A percentile compares a stretch with the other conserved stretches of the same genome.
Evolutionary conservation across 192 early-diverging fungal species (phyloP).

Genomic region (Linnemannia hyalina): DNA sequence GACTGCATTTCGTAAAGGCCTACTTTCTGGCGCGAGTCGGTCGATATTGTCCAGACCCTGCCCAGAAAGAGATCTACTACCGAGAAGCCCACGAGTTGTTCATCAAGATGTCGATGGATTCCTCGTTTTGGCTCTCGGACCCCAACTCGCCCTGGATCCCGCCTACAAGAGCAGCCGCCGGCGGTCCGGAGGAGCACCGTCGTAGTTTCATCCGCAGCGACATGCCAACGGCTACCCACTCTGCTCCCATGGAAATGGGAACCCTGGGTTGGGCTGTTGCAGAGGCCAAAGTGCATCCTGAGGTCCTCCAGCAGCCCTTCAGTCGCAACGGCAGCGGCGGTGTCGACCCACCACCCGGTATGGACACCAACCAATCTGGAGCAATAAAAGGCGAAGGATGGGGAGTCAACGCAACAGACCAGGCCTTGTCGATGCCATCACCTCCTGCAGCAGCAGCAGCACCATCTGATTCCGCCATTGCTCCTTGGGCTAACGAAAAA

Average conservation of each 20-base stretch:
- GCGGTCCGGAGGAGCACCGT: not conserved
- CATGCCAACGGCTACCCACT: constrained; percentile 3
- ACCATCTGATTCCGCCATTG: not conserved
- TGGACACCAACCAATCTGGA: not conserved
- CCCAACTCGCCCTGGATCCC: constrained; percentile 5
- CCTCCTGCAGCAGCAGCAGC: not conserved
- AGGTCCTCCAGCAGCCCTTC: not conserved
- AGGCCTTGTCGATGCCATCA: not conserved
- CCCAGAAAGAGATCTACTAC: constrained; percentile 15
- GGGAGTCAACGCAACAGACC: not conserved
- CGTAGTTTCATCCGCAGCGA: not conserved
- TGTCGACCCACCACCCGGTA: not conserved
- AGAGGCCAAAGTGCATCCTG: not conserved
- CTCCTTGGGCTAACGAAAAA: not conserved
- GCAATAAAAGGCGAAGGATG: not conserved
- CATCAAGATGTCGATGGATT: constrained; percentile 27
- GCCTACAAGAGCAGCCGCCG: not conserved
- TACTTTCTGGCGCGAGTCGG: constrained; percentile 59
- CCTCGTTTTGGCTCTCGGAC: constrained; percentile 25
- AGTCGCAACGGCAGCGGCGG: not conserved
- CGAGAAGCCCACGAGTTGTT: constrained; percentile 16
- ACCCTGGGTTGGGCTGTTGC: not conserved
- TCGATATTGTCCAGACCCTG: constrained; percentile 33
- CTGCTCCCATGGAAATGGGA: not conserved
- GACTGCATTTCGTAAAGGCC: constrained; percentile 59